phyloP scores from a whole-genome alignment of 768 basidiomycete species.

The Termitomyces sp. region DNA sequence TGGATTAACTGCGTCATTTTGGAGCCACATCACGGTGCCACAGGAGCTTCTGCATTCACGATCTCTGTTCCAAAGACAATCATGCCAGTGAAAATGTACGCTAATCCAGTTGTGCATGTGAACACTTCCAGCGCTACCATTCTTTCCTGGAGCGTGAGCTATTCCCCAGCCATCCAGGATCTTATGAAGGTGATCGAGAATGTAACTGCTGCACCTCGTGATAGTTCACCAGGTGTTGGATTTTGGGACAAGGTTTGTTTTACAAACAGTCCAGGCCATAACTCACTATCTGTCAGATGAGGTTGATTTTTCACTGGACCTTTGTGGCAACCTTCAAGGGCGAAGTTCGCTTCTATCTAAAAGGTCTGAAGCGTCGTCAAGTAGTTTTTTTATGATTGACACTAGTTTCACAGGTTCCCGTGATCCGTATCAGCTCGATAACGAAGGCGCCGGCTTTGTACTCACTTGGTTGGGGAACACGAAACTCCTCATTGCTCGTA shows the following conservation, averaged over 20 bases:
- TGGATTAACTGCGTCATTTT: conserved; percentile 69
- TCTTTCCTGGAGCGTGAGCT: conserved; percentile 87
- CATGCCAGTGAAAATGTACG: conserved; percentile 94
- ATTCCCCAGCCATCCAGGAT: conserved; percentile 82
- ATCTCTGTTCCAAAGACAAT: conserved; percentile 81
- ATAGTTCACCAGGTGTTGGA: conserved; percentile 77
- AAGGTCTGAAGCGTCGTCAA: conserved; percentile 45
- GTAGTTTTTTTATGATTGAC: background rate
- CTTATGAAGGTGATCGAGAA: conserved; percentile 79
- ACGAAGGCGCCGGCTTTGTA: conserved; percentile 80
- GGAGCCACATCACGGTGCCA: conserved; percentile 44
- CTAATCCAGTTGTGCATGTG: conserved; percentile 65
- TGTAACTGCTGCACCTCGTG: conserved; percentile 68
- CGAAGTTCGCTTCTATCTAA: conserved; percentile 77
- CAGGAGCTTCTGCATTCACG: conserved; percentile 46
- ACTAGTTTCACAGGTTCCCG: conserved; percentile 53
- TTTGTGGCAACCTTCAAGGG: conserved; percentile 58
- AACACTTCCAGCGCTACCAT: conserved; percentile 60
- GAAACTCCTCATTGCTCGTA: conserved; percentile 59
- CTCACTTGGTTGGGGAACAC: conserved; percentile 80
- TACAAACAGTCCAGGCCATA: too few species aligned
- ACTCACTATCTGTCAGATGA: conserved; percentile 37
- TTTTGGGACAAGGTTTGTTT: conserved; percentile 89
- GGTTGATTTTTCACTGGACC: conserved; percentile 82
- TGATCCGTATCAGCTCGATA: conserved; percentile 68